phyloP scores from a whole-genome alignment of 345 rosid genomes.

The Raphanus sativus region DNA sequence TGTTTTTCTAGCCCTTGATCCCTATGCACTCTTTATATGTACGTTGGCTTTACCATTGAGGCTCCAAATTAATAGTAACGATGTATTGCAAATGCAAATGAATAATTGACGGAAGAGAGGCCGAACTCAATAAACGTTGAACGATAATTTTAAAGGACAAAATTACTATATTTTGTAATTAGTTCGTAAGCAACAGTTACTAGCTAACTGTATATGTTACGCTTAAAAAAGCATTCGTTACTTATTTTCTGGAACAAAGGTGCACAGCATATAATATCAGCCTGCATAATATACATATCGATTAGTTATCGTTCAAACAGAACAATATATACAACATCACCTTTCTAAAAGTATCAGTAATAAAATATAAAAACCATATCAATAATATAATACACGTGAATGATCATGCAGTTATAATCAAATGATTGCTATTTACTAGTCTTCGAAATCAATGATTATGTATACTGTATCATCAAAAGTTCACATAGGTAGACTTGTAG shows the following conservation, averaged over 20 bases:
- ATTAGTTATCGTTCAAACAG: too few species aligned
- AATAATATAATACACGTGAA: background rate
- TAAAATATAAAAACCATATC: too few species aligned
- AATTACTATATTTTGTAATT: background rate
- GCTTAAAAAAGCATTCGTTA: background rate
- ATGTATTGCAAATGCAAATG: background rate
- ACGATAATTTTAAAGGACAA: background rate
- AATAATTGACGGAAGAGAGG: background rate
- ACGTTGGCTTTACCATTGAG: background rate
- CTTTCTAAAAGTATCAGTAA: too few species aligned
- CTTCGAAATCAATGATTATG: background rate
- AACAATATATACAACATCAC: too few species aligned
- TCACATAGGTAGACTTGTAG: background rate
- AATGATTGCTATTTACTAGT: background rate
- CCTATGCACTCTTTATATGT: conserved; percentile 12
- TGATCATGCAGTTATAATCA: background rate
- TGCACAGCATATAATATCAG: background rate
- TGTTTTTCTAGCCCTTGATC: background rate
- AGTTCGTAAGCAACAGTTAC: background rate
- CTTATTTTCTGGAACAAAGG: background rate
- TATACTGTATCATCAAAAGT: background rate
- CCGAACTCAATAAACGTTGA: background rate
- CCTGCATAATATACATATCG: too few species aligned
- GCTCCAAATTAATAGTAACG: background rate
- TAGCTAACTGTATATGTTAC: background rate